Evolutionary conservation across 352 stramenopile genomes (phyloP).

Genomic region (Phytophthora vignae): DNA sequence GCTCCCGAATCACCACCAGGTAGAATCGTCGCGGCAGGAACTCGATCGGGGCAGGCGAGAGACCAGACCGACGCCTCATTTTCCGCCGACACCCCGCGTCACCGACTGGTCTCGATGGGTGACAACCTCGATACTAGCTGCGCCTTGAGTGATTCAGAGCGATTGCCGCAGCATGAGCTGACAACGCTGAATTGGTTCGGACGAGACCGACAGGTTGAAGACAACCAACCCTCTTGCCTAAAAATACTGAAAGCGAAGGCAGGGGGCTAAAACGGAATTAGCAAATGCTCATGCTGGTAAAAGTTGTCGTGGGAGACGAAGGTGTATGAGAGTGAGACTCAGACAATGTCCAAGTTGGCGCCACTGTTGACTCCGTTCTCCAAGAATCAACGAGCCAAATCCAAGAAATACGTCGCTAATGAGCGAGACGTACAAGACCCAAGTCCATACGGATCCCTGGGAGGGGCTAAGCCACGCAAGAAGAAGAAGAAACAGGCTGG

Average conservation of each 20-base stretch:
- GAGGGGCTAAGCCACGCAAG: not conserved
- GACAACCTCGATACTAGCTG: slow-evolving; percentile 14
- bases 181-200: slow-evolving; percentile 19
- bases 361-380: slow-evolving; percentile 21
- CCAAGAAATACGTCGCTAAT: slow-evolving; percentile 28
- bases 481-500: not conserved
- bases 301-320: not conserved
- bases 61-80: slow-evolving; percentile 60
- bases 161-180: slow-evolving; percentile 30
- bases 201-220: slow-evolving; percentile 4
- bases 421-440: not conserved
- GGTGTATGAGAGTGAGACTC: slow-evolving; percentile 1
- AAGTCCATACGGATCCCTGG: slow-evolving; percentile 16
- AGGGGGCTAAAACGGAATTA: slow-evolving; percentile 21
- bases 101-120: not conserved
- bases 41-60: slow-evolving; percentile 58
- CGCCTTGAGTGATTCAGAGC: slow-evolving; percentile 14
- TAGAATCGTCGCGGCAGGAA: slow-evolving; percentile 66
- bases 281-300: slow-evolving; percentile 10
- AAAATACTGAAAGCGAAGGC: slow-evolving; percentile 32
- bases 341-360: slow-evolving; percentile 24
- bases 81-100: not conserved
- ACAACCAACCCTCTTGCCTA: slow-evolving; percentile 22
- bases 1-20: slow-evolving; percentile 57
- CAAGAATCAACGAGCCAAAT: slow-evolving; percentile 25